Conservation (phyloP, 2,329 filamentous ascomycete species). For the Dothistroma septosporum region DNA sequence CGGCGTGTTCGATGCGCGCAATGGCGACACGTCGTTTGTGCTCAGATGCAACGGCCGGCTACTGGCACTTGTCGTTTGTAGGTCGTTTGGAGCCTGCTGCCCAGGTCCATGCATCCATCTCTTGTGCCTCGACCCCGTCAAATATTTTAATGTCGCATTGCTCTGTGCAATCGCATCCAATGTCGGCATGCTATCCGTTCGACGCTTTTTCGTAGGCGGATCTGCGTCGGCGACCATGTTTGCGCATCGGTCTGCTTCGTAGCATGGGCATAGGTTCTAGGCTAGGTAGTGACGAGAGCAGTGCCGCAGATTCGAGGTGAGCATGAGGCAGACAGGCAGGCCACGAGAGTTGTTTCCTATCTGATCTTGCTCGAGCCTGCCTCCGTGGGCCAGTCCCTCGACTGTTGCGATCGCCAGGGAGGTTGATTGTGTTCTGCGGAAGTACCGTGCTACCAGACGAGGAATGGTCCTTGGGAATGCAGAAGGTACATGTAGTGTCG, state of each 20-base stretch:
- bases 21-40: neutral
- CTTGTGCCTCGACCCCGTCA: constrained; percentile 16
- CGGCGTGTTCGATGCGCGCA: neutral
- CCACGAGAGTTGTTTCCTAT: neutral
- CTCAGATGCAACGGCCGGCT: neutral
- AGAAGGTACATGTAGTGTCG: neutral
- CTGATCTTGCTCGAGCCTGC: neutral
- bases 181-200: constrained; percentile 15
- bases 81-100: neutral
- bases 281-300: neutral
- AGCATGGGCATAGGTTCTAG: neutral
- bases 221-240: constrained; percentile 10
- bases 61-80: neutral
- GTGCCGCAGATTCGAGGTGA: neutral
- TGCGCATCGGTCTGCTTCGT: neutral
- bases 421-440: neutral
- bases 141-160: constrained; percentile 17
- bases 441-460: neutral
- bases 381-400: neutral
- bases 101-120: constrained; percentile 20
- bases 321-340: neutral
- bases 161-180: constrained; percentile 15
- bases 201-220: constrained; percentile 5
- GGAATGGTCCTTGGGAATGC: neutral
- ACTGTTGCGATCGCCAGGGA: neutral